Evolutionary conservation across 2,329 filamentous ascomycete species (phyloP), one percentile per base, ranked within the genome.

Genomic region (Ceratocystis ficicola): DNA sequence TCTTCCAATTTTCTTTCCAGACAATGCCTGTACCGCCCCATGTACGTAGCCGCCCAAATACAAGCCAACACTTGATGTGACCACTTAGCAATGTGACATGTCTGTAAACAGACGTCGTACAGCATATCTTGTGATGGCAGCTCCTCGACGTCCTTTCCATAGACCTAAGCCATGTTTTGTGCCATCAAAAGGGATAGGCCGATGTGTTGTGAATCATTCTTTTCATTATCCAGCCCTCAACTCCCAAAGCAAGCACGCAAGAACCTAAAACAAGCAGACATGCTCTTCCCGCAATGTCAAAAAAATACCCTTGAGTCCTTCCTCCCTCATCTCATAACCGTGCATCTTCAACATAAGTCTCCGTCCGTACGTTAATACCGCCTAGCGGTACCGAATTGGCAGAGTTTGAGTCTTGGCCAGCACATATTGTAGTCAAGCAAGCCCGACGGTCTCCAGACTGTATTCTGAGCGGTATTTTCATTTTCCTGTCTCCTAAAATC

Each of bases 321-420:
- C 22, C 25, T 17, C 12, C 6, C 2, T 30, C 8, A 17, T 30
- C 10, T 28, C 50, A 63, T 41, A 50, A 66, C 20, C 62, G 48
- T 5, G 10, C 44, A 2, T 60, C 61, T 5, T 62, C 50, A 10
- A 66, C 55, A 28, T 64, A 61, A 30, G 65, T 66, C 52, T 66
- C 65, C 1, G 65, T 66, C 4, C 60, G 41, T 6, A 66, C 65
- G 8, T 41, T 66, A 22, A 66, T 66, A n/a, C 65, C 65, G 7
- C 52, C 65, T n/a, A 63, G 62, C n/a, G 57, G 48, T 44, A 63
- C 60, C 8, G 60, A 59, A 57, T 30, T 32, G 52, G 8, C 52
- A 30, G 22, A 12, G 12, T 17, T 25, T 15, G 52, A 30, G 22
- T 8, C n/a, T 12, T 32, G 28, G 1, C 52, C 52, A 28, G 20